phyloP scores from a whole-genome alignment of 2,329 filamentous ascomycete species.

The Escovopsis sp. region DNA sequence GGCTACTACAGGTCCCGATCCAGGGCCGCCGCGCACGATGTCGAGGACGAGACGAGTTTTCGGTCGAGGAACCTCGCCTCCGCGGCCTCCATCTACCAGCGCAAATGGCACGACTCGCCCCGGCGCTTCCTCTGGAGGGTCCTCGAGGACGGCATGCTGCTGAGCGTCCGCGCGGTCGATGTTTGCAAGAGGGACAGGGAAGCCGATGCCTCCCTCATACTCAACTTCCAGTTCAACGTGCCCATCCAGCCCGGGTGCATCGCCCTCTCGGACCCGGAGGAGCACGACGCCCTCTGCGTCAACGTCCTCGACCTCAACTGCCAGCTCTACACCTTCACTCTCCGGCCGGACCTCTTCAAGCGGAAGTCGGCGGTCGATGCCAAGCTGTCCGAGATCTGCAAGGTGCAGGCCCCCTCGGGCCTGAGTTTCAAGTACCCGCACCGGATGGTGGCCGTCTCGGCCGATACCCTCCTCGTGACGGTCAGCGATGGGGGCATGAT shows the following conservation, averaged over 20 bases:
- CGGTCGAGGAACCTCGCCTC: slow-evolving; percentile 58
- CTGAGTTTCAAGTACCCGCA: slow-evolving; percentile 69
- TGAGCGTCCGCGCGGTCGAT: slow-evolving; percentile 76
- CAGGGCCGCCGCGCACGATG: slow-evolving; percentile 20
- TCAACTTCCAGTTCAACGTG: slow-evolving; percentile 64
- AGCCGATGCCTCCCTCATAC: slow-evolving; percentile 55
- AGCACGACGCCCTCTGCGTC: slow-evolving; percentile 62
- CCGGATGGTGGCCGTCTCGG: slow-evolving; percentile 59
- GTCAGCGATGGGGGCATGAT: slow-evolving; percentile 68
- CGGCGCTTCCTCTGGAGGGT: slow-evolving; percentile 86
- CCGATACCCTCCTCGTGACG: slow-evolving; percentile 63
- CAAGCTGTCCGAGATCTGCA: slow-evolving; percentile 62
- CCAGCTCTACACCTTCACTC: slow-evolving; percentile 68
- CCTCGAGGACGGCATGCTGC: slow-evolving; percentile 59
- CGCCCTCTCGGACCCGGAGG: slow-evolving; percentile 64
- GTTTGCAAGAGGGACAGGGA: slow-evolving; percentile 53
- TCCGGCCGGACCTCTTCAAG: slow-evolving; percentile 71
- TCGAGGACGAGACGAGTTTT: slow-evolving; percentile 62
- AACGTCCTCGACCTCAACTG: slow-evolving; percentile 70
- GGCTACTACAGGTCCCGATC: slow-evolving; percentile 29
- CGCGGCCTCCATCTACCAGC: slow-evolving; percentile 73
- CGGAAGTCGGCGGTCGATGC: slow-evolving; percentile 55
- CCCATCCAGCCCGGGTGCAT: slow-evolving; percentile 65
- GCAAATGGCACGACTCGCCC: slow-evolving; percentile 59
- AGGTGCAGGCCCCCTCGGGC: slow-evolving; percentile 56